Conservation (phyloP, 345 rosid species). For the Ailanthus altissimus region DNA sequence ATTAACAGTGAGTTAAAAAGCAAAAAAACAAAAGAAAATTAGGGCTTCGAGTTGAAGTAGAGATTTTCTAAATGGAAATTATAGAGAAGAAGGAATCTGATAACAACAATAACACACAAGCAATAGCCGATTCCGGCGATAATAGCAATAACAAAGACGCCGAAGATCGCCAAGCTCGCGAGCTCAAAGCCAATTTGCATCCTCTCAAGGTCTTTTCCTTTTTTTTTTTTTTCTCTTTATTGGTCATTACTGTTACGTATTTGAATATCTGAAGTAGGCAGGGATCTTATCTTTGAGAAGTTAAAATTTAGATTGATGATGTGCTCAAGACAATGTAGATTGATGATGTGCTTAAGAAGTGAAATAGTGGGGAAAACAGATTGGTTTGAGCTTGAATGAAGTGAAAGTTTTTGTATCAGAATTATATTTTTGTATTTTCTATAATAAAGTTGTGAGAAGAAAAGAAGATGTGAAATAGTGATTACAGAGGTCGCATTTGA, state of each 20-base stretch:
- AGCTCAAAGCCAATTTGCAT: conserved; percentile 79
- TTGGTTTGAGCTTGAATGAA: neutral
- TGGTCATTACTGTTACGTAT: neutral
- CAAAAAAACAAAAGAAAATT: neutral
- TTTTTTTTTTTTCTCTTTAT: neutral
- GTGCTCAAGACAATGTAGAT: neutral
- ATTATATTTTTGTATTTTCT: neutral
- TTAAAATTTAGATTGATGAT: neutral
- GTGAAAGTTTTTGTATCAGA: neutral
- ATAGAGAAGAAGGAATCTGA: conserved; percentile 67
- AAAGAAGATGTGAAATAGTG: neutral
- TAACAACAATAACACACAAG: conserved; percentile 33
- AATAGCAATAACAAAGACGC: conserved; percentile 29
- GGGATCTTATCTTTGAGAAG: neutral
- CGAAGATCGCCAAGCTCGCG: conserved; percentile 75
- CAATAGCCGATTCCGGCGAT: conserved; percentile 28
- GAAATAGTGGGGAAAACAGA: neutral
- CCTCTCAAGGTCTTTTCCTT: conserved; percentile 69
- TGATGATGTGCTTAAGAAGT: neutral
- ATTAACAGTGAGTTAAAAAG: too few relatives aligned
- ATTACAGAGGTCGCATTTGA: neutral
- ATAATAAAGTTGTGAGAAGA: neutral
- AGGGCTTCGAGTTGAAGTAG: conserved; percentile 36
- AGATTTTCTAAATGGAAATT: conserved; percentile 54
- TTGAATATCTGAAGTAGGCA: neutral